phyloP scores from a whole-genome alignment of 1,284 basidiomycete genomes.

The Leccinum subfulvum region DNA sequence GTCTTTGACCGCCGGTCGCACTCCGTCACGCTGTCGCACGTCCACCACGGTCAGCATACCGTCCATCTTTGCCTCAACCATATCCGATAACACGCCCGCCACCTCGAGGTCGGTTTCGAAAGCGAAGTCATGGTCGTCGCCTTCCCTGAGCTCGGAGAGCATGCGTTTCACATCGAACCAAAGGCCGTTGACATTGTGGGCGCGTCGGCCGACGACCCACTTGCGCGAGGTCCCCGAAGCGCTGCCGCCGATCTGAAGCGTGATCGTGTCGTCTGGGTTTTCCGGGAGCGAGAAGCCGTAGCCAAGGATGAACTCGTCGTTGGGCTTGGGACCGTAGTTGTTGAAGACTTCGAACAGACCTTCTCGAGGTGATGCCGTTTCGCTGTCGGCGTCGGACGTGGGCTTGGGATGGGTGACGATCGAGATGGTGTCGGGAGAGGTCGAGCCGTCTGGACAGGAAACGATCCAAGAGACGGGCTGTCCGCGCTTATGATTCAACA shows the following conservation, averaged over 20 bases:
- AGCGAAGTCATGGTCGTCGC: conserved; percentile 26
- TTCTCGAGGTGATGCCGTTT: conserved; percentile 37
- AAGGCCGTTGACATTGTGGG: conserved; percentile 53
- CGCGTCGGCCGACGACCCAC: conserved; percentile 64
- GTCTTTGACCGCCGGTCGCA: conserved; percentile 49
- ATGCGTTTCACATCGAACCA: conserved; percentile 56
- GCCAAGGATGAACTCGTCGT: conserved; percentile 82
- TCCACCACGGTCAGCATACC: conserved; percentile 43
- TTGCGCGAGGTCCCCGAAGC: conserved; percentile 41
- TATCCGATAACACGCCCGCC: conserved; percentile 60
- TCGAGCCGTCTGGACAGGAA: conserved; percentile 34
- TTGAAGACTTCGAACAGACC: conserved; percentile 69
- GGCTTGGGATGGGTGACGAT: not conserved
- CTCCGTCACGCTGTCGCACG: conserved; percentile 18
- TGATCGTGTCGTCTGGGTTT: conserved; percentile 84
- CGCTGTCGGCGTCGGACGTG: not conserved
- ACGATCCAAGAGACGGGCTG: conserved; percentile 80
- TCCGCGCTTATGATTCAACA: conserved; percentile 76
- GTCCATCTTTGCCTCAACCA: conserved; percentile 57
- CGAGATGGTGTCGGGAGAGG: not conserved
- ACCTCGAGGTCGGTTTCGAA: conserved; percentile 66
- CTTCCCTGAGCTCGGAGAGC: conserved; percentile 38
- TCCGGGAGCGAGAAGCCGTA: conserved; percentile 80
- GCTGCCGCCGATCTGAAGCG: conserved; percentile 73
- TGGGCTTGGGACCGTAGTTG: conserved; percentile 85